Conservation (phyloP, 225 moss, liverwort and hornwort genomes). For the Takakia lepidozioides region DNA sequence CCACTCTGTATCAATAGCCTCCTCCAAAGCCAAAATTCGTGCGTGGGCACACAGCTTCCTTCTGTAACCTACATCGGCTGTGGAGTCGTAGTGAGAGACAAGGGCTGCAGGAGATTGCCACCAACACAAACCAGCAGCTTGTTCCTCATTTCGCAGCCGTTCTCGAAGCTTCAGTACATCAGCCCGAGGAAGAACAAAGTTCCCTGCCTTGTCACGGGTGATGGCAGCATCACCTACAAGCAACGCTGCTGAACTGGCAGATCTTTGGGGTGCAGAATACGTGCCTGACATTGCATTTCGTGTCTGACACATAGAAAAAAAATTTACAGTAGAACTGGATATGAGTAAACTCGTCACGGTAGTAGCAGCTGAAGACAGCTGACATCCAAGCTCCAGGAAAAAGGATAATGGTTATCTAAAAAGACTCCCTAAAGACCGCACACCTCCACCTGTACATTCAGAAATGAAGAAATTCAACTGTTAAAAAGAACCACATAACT, state of each 20-base stretch:
- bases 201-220: slow-evolving; percentile 97
- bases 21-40: slow-evolving; percentile 87
- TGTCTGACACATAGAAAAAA: slow-evolving; percentile 36
- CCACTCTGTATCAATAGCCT: slow-evolving; percentile 99
- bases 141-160: slow-evolving; percentile 92
- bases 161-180: slow-evolving; percentile 92
- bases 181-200: slow-evolving; percentile 95
- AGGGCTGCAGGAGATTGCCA: slow-evolving; percentile 54
- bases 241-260: slow-evolving; percentile 97
- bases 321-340: too few relatives aligned
- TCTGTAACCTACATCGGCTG: slow-evolving; percentile 73
- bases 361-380: too few relatives aligned
- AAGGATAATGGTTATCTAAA: too few relatives aligned
- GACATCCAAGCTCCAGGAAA: too few relatives aligned
- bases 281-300: slow-evolving; percentile 98
- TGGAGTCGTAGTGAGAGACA: slow-evolving; percentile 62
- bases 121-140: slow-evolving; percentile 87
- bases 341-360: too few relatives aligned
- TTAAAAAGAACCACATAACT: too few relatives aligned
- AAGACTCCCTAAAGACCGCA: too few relatives aligned
- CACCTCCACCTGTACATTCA: too few relatives aligned
- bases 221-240: slow-evolving; percentile 92
- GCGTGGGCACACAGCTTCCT: slow-evolving; percentile 97
- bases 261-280: slow-evolving; percentile 95
- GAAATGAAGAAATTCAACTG: too few relatives aligned